A percentile compares a stretch with the other conserved stretches of the same genome.
Evolutionary conservation across 2,329 filamentous ascomycete genomes (phyloP).

Genomic region (Fusarium verrucosum): DNA sequence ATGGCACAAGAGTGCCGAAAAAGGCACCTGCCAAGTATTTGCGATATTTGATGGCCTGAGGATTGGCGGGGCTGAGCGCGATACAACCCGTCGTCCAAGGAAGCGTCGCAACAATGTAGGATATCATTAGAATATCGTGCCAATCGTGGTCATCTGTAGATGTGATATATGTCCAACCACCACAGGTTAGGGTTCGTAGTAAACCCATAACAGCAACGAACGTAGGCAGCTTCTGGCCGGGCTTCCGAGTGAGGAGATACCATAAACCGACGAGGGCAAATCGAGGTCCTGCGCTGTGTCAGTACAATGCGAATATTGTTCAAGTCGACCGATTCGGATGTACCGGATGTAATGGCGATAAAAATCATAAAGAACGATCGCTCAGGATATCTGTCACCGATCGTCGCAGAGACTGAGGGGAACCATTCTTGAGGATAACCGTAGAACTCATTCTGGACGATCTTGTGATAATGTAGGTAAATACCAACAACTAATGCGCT

Average conservation of each 20-base stretch:
- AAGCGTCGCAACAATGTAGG: constrained; percentile 91
- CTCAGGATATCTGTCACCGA: constrained; percentile 96
- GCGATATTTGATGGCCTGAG: constrained; percentile 83
- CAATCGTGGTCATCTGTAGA: constrained; percentile 98
- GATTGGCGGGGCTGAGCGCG: constrained; percentile 84
- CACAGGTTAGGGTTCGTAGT: constrained; percentile 91
- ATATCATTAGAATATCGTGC: constrained; percentile 99
- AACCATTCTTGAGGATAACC: constrained; percentile 97
- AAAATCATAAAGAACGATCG: constrained; percentile 97
- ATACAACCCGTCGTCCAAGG: constrained; percentile 96
- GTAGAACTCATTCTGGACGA: constrained; percentile 96
- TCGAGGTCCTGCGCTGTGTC: constrained; percentile 72
- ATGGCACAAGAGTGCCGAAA: constrained; percentile 87
- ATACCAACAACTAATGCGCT: constrained; percentile 85
- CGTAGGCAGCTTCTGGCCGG: constrained; percentile 79
- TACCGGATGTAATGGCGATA: constrained; percentile 93
- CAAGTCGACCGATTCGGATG: constrained; percentile 28
- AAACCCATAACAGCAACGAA: constrained; percentile 82
- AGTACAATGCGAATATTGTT: constrained; percentile 11
- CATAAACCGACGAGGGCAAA: constrained; percentile 91
- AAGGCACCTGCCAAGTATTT: constrained; percentile 86
- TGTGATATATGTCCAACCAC: constrained; percentile 98
- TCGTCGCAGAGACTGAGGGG: constrained; percentile 93
- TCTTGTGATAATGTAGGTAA: constrained; percentile 91
- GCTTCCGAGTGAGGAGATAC: constrained; percentile 86